Evolutionary conservation across 192 early-diverging fungal genomes (phyloP).

Genomic region (Dissophora ornata): DNA sequence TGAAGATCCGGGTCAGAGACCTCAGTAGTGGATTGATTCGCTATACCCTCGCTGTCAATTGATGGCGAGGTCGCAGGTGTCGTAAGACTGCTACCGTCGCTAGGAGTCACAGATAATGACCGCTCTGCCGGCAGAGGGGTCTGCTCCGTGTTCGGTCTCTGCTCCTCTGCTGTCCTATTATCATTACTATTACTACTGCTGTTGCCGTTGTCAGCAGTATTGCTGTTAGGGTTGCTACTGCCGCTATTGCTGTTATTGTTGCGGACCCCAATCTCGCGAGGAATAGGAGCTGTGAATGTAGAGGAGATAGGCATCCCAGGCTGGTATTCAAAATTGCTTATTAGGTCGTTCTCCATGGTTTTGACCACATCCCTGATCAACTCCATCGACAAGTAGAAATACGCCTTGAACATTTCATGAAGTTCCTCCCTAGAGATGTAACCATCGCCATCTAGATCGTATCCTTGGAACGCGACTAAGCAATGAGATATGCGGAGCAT

Average conservation of each 20-base stretch:
- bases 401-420: slow-evolving; percentile 91
- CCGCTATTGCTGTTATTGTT: slow-evolving; percentile 26
- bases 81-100: background rate
- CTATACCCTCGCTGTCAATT: background rate
- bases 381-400: slow-evolving; percentile 90
- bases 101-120: slow-evolving; percentile 25
- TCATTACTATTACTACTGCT: slow-evolving; percentile 3
- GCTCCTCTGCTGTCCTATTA: slow-evolving; percentile 5
- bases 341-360: slow-evolving; percentile 88
- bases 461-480: slow-evolving; percentile 87
- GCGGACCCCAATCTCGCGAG: slow-evolving; percentile 57
- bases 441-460: slow-evolving; percentile 91
- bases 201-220: slow-evolving; percentile 12
- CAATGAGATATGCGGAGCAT: background rate
- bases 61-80: slow-evolving; percentile 6
- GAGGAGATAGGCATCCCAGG: slow-evolving; percentile 89
- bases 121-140: slow-evolving; percentile 37
- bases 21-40: background rate
- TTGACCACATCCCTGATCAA: slow-evolving; percentile 90
- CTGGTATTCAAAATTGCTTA: slow-evolving; percentile 84
- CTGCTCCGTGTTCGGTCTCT: slow-evolving; percentile 7
- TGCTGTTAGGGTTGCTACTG: background rate
- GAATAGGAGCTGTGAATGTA: slow-evolving; percentile 88
- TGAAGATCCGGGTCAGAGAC: background rate
- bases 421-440: slow-evolving; percentile 86